Conservation (phyloP, 306 rosid species). For the Psophocarpus tetragonolobus region DNA sequence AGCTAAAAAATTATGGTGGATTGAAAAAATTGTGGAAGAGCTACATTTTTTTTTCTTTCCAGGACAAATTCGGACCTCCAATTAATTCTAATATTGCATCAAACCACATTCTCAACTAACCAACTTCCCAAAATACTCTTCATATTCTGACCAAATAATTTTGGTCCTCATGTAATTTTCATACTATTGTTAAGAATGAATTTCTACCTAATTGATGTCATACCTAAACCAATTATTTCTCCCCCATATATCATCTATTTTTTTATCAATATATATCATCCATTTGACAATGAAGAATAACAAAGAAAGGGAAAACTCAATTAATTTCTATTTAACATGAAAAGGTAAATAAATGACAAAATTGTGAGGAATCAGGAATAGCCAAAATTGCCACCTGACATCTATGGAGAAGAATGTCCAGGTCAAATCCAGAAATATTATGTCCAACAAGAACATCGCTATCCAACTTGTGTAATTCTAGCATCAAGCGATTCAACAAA, state of each 20-base stretch:
- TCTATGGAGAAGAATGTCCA: slow-evolving; percentile 94
- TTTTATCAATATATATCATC: not conserved
- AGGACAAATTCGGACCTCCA: slow-evolving; percentile 4
- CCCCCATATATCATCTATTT: slow-evolving; percentile 3
- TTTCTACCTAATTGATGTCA: slow-evolving; percentile 9
- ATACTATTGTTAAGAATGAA: slow-evolving; percentile 10
- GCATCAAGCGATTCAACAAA: slow-evolving; percentile 77
- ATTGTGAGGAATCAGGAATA: not conserved
- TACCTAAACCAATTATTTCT: slow-evolving; percentile 23
- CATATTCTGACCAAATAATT: not conserved
- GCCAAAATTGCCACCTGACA: slow-evolving; percentile 64
- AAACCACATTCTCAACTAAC: slow-evolving; percentile 20
- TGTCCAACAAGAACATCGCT: slow-evolving; percentile 96
- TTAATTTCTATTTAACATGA: slow-evolving; percentile 2
- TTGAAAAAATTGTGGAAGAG: not conserved
- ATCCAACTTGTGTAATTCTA: slow-evolving; percentile 82
- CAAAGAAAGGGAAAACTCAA: slow-evolving; percentile 12
- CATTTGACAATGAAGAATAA: slow-evolving; percentile 10
- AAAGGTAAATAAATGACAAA: slow-evolving; percentile 19
- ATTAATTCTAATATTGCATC: slow-evolving; percentile 13
- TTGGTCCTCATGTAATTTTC: slow-evolving; percentile 17
- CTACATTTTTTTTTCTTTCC: not conserved
- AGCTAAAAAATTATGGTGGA: not conserved
- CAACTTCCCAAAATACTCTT: slow-evolving; percentile 15
- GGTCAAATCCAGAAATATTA: slow-evolving; percentile 91